Base-by-base conservation (phyloP, 306 rosid genomes). In the Mimosa bimucronata region DNA sequence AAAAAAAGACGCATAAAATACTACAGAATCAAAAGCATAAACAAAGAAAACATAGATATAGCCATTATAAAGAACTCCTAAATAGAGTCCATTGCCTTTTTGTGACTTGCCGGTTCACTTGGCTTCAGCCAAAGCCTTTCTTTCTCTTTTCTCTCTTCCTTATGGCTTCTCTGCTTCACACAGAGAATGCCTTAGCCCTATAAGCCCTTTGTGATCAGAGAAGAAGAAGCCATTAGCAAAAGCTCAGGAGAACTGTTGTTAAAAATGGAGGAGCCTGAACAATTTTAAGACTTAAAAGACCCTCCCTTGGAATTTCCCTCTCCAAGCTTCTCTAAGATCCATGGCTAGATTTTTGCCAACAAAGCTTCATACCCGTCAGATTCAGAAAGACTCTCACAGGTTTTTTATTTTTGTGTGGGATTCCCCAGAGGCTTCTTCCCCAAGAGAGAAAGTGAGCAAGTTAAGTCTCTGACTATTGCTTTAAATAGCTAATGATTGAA, bases 101-200 rank as follows among this genome's bases (percentile, higher is more conserved):
- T 78, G 83, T 94, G 97, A 94, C 98, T 91, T 94, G 98, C 98
- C 97, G 98, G 92, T 88, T 83, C 81, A 88, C 90, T 70, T 48
- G 61, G 83, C 86, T 44, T 25, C 77, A 82, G 86, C 94, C 87
- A 79, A 75, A 77, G 79, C 85, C 46, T 83, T 84, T 78, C 26
- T 70, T 55, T 78, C 86, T 21, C 50, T 83, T 30, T 2, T 81
- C 84, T 78, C 26, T 48, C 18, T 73, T 50, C 81, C 86, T 21
- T 29, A 58, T 69, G 66, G 37, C 71, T 83, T 50, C 77, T 81
- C 82, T 73, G 64, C 84, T 29, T 66, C 81, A 76, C 68, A 30
- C 11, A 64, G 40, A 79, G 86, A 62, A 52, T 85, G 77, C 75
- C 78, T 74, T 68, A 62, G 13, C 13, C 52, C 79, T 58, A n/a